Evolutionary conservation across 208 protist genomes (phyloP), one percentile per base, ranked within the genome.

Genomic region (Wallacemonas sp.): DNA sequence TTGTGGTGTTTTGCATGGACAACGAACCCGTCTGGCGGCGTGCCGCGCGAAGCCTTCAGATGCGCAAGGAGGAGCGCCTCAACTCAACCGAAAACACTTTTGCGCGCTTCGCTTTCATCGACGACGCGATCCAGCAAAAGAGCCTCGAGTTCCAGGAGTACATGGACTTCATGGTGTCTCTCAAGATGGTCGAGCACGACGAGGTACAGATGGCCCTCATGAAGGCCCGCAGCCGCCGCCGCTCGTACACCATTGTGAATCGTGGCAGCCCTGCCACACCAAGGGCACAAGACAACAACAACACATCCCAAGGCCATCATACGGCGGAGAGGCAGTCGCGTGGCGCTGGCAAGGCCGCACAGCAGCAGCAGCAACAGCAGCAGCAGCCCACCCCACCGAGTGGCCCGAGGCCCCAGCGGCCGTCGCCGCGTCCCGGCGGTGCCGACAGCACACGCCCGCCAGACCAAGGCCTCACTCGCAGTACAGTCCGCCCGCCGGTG

Each of bases 81-180:
- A 80, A 80, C 61, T 73, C 66, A n/a, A 72, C 73, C 2, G 74
- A 65, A 29, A 85, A 78, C 63, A 82, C 81, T 12, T 79, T 76
- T 61, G 70, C 74, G 21, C 78, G 81, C 33, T 78, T 88, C 26
- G 38, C 48, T 16, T 11, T 88, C 9, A 61, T 77, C 27, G 76
- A 91, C 36, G 38, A 32, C 3, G 72, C 56, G 12, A 5, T 69
- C 14, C 23, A 67, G 34, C 76, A 78, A 23, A 86, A 86, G 57
- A n/a, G 24, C 39, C 17, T 14, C 3, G 65, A 79, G 60, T 65
- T 70, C 21, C 75, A 86, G 26, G 81, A 88, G 64, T 61, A 79
- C 3, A 6, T 39, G 1, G 81, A 83, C 62, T 88, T 47, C 48
- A 44, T 91, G 12, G 12, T 79, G 6, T 85, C 85, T 12, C 36